Evolutionary conservation across 345 rosid genomes (phyloP), one percentile per base, ranked within the genome.

Genomic region (Heritiera littoralis): DNA sequence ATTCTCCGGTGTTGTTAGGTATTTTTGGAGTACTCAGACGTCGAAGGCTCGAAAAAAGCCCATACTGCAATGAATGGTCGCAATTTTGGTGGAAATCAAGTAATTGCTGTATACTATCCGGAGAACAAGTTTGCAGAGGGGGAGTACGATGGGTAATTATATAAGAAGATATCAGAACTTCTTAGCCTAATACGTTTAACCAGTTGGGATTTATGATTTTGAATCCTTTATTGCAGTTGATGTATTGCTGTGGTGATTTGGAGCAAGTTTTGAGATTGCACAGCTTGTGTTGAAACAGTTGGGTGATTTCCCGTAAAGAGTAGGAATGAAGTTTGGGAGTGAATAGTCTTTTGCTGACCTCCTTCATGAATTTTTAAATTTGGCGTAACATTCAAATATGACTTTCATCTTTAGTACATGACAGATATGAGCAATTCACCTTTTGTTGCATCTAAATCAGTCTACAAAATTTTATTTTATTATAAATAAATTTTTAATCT

Each of bases 31-130:
- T 96, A 92, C 82, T 89, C 89, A 10, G 98, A 96, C 61, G 75
- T 81, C 3, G 99, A 94, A 15, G 95, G 94, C 13, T 55, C 97
- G 4, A 49, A 88, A 45, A 92, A 88, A 79, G 99, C 99, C 2
- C 86, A 92, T 74, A 58, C 83, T 0, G 95, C 95, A 46, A 87
- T 96, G 91, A 91, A 92, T 61, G 99, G 99, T 72, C 85, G 98
- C 81, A 94, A 86, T 67, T 96, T 94, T 81, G 97, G 93, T 17
- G 98, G 95, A 71, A 96, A 96, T 88, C 86, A 89, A 82, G 98
- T 96, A 18, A 86, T 88, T 51, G 99, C 98, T 1, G 93, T 92
- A 48, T 96, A 86, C 78, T 91, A 87, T 79, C 88, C 92, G 0
- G 98, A 96, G 79, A 84, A 83, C 89, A 92, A 89, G 86, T 91